phyloP scores from a whole-genome alignment of 2,329 filamentous ascomycete genomes.

The Colletotrichum sp. region DNA sequence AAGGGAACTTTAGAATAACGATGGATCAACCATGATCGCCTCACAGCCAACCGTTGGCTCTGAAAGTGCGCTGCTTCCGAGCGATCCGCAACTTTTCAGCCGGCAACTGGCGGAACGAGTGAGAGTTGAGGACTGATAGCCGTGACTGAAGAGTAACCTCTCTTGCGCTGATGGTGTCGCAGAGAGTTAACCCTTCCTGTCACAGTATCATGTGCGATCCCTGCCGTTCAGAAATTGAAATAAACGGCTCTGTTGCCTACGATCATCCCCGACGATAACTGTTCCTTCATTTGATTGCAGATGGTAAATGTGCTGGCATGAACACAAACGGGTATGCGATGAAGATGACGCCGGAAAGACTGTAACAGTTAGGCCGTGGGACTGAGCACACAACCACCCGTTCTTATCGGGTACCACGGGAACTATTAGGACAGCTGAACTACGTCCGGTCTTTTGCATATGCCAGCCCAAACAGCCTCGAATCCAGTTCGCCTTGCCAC shows the following conservation, averaged over 20 bases:
- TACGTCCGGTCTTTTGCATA: not conserved
- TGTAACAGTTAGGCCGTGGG: not conserved
- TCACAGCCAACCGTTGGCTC: not conserved
- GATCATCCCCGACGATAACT: accelerated
- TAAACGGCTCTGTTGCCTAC: not conserved
- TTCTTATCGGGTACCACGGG: not conserved
- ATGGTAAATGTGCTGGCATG: not conserved
- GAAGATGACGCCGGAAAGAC: not conserved
- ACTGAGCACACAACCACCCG: not conserved
- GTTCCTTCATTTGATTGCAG: accelerated
- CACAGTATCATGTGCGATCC: not conserved
- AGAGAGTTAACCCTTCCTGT: not conserved
- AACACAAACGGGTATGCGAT: not conserved
- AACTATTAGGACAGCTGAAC: not conserved
- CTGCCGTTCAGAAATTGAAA: not conserved
- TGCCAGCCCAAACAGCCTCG: not conserved
- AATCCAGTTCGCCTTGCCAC: not conserved
- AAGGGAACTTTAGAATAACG: not conserved
- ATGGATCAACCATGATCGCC: not conserved
- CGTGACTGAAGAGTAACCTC: not conserved
- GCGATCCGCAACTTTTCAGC: not conserved
- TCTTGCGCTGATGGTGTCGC: not conserved
- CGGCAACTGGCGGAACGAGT: not conserved
- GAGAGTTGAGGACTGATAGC: not conserved
- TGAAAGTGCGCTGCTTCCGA: not conserved